Percentiles rank a stretch among this genome's conserved stretches.
Evolutionary conservation across 106 monocot species (phyloP).

Genomic region (Dactylorhiza incarnata): DNA sequence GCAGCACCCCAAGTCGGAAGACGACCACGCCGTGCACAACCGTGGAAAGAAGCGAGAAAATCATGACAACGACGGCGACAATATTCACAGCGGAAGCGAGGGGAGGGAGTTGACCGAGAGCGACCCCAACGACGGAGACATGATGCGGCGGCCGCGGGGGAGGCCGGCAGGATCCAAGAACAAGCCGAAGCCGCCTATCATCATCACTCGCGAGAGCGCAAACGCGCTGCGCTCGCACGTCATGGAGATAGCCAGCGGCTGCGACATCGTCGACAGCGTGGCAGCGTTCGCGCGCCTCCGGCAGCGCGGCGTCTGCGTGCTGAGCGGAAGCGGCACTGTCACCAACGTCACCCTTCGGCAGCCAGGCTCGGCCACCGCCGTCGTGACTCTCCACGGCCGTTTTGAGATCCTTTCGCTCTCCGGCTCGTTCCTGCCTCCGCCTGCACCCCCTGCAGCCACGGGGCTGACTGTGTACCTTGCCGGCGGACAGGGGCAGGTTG

Average conservation of each 20-base stretch:
- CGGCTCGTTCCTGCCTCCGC: slow-evolving; percentile 55
- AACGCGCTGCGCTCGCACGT: slow-evolving; percentile 55
- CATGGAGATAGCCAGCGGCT: slow-evolving; percentile 50
- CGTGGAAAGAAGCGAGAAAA: slow-evolving; percentile 11
- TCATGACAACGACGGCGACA: neutral
- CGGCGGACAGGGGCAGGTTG: slow-evolving; percentile 62
- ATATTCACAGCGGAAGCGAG: neutral
- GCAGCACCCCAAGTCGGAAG: slow-evolving; percentile 21
- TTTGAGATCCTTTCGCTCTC: slow-evolving; percentile 62
- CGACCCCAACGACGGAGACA: slow-evolving; percentile 14
- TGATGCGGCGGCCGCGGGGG: slow-evolving; percentile 39
- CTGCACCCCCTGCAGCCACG: slow-evolving; percentile 43
- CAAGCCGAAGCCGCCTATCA: slow-evolving; percentile 69
- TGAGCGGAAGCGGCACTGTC: slow-evolving; percentile 50
- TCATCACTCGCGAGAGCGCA: slow-evolving; percentile 63
- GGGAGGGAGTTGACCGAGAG: slow-evolving; percentile 13
- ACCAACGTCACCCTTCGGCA: slow-evolving; percentile 59
- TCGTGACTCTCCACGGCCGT: slow-evolving; percentile 48
- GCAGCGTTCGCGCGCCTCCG: slow-evolving; percentile 50
- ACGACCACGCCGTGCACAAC: slow-evolving; percentile 1
- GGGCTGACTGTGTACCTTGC: slow-evolving; percentile 50
- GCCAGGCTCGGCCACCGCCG: slow-evolving; percentile 34
- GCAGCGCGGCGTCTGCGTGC: slow-evolving; percentile 52
- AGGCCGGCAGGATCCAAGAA: slow-evolving; percentile 68
- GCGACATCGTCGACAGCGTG: slow-evolving; percentile 49